Evolutionary conservation across 305 asterid species (phyloP).

Genomic region (Coffea humblotiana): DNA sequence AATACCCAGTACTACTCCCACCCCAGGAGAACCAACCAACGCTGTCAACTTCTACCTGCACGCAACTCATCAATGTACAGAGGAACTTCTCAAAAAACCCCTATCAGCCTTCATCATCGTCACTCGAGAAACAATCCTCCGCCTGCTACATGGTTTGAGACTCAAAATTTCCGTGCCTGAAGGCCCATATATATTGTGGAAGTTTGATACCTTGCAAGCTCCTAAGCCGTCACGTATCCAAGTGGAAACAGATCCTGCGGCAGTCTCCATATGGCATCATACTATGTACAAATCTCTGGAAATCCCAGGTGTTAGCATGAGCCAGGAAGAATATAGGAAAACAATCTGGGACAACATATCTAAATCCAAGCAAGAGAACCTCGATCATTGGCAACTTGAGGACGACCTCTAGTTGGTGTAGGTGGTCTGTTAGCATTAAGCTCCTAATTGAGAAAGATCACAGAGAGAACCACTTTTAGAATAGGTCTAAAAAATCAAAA

Average conservation of each 20-base stretch:
- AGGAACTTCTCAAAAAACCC: conserved; percentile 20
- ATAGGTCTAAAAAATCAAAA: not conserved
- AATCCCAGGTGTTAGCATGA: conserved; percentile 66
- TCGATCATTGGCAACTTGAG: conserved; percentile 87
- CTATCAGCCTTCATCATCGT: conserved; percentile 14
- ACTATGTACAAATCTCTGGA: conserved; percentile 76
- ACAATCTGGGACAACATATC: conserved; percentile 48
- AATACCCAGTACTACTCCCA: conserved; percentile 22
- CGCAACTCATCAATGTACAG: conserved; percentile 32
- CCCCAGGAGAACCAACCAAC: conserved; percentile 15
- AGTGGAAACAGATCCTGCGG: conserved; percentile 24
- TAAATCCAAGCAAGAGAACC: conserved; percentile 99
- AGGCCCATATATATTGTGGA: conserved; percentile 16
- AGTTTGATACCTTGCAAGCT: conserved; percentile 21
- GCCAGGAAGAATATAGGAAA: conserved; percentile 43
- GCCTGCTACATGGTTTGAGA: conserved; percentile 6
- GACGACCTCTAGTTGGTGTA: conserved; percentile 98
- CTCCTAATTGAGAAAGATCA: conserved; percentile 44
- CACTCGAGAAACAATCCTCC: conserved; percentile 14
- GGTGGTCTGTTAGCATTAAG: conserved; percentile 98
- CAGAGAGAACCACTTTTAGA: conserved; percentile 15
- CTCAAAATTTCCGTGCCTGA: conserved; percentile 2
- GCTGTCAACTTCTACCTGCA: conserved; percentile 23
- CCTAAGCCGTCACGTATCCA: conserved; percentile 27
- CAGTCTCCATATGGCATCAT: conserved; percentile 34